Percentiles rank a stretch among this genome's conserved stretches.
phyloP scores from a whole-genome alignment of 345 rosid species.

The Moricandia arvensis region DNA sequence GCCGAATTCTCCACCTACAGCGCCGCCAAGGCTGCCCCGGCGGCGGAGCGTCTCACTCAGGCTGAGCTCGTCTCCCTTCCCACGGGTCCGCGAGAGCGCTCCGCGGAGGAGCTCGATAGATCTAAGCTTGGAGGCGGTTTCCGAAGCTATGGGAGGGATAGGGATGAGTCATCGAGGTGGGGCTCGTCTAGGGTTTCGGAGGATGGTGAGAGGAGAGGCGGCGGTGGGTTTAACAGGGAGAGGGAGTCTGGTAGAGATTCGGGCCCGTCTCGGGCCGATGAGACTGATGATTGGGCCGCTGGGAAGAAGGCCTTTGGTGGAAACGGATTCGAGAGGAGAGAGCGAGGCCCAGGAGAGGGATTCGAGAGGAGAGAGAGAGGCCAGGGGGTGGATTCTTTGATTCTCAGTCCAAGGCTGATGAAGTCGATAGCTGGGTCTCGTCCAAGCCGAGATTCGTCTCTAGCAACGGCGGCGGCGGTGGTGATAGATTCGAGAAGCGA shows the following conservation, averaged over 20 bases:
- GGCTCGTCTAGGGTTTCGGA: slow-evolving; percentile 61
- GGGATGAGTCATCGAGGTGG: slow-evolving; percentile 42
- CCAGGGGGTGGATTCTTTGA: slow-evolving; percentile 48
- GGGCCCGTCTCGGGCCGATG: slow-evolving; percentile 82
- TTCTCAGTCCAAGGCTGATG: slow-evolving; percentile 86
- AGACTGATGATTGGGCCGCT: slow-evolving; percentile 85
- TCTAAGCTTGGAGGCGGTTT: slow-evolving; percentile 79
- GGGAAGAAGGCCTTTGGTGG: slow-evolving; percentile 48
- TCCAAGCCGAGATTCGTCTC: slow-evolving; percentile 51
- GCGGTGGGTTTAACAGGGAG: slow-evolving; percentile 35
- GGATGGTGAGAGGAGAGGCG: slow-evolving; percentile 40
- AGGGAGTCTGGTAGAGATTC: slow-evolving; percentile 49
- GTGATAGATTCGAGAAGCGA: slow-evolving; percentile 53
- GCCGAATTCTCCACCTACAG: slow-evolving; percentile 52
- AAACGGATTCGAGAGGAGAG: slow-evolving; percentile 54
- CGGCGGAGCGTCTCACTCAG: slow-evolving; percentile 47
- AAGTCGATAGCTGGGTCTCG: slow-evolving; percentile 75
- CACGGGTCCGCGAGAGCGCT: slow-evolving; percentile 82
- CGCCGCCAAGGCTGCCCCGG: slow-evolving; percentile 35
- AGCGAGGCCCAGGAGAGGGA: slow-evolving; percentile 40
- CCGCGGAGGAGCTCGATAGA: slow-evolving; percentile 85
- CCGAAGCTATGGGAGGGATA: slow-evolving; percentile 38
- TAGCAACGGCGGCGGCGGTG: slow-evolving; percentile 26
- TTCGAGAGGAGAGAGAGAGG: slow-evolving; percentile 63
- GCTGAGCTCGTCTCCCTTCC: slow-evolving; percentile 71